Base-by-base conservation (phyloP, 176 grass and related monocot genomes). In the Oryza glaberrima region DNA sequence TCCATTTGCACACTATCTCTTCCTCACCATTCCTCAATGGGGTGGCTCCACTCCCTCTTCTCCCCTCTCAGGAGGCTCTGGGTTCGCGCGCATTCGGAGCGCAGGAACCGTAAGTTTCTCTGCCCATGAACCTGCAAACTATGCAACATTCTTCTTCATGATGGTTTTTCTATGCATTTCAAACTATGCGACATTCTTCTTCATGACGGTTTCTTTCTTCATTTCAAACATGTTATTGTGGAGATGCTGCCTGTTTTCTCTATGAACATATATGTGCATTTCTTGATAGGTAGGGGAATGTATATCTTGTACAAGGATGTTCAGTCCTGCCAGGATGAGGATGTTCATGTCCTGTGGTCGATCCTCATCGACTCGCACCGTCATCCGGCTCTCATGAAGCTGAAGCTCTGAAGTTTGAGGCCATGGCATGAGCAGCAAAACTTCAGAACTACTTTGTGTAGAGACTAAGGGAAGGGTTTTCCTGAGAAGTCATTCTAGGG, bases 21-120 rank as follows among this genome's bases (percentile, higher is more conserved):
- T 16, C 15, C 14, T 16, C 74, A 43, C 63, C 73, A 52, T 64
- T 68, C 77, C 9, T 43, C 47, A 1, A 94, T 95, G 93, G 93
- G 93, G 82, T 95, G 93, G 93, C 88, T 95, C 84, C 90, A 79
- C 61, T 88, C 90, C 88, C 80, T 95, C 86, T 88, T 95, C 82
- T 90, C 86, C 75, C 93, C 93, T 35, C 7, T 95, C 70, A 86
- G 78, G 82, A 92, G 71, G 85, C 84, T 95, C 20, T 90, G 90
- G 93, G 75, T 95, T 84, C 80, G 83, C 14, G 75, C 84, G 52
- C 82, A 95, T 75, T 88, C 90, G 0, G 76, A 84, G 40, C 88
- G 86, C 3, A 71, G 40, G 7, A 95, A 88, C 85, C 86, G 93
- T 95, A 88, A 84, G 90, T 40, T 40, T 43, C 5, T n/a, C 34